These are phyloP conservation scores for Hericium alpestre DNA, from an alignment of 768 basidiomycete genomes.

Conservation along the genomic window DNA sequence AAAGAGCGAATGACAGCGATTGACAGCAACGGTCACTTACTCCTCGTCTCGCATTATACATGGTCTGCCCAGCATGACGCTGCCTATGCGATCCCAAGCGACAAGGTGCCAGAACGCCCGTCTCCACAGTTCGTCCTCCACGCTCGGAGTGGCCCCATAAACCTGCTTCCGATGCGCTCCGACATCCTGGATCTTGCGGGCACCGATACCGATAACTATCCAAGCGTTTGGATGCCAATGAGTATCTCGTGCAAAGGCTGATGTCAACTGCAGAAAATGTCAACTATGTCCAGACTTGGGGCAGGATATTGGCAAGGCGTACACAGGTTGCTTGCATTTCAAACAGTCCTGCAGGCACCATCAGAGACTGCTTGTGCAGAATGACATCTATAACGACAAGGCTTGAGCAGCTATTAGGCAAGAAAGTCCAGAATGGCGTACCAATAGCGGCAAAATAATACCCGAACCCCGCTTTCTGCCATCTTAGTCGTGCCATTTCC, in stretches of 20 bases:
- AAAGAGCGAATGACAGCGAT: background rate
- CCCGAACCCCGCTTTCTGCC: constrained; percentile 48
- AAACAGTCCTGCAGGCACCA: constrained; percentile 48
- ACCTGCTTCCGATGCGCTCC: constrained; percentile 35
- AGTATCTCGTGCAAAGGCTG: constrained; percentile 36
- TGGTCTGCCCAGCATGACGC: constrained; percentile 43
- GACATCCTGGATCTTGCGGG: constrained; percentile 47
- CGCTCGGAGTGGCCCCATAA: constrained; percentile 18
- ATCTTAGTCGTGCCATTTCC: constrained; percentile 26
- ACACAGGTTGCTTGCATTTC: constrained; percentile 51
- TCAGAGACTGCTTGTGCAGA: constrained; percentile 36
- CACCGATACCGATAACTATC: constrained; percentile 30
- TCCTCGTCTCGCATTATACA: constrained; percentile 56
- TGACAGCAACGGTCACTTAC: constrained; percentile 28
- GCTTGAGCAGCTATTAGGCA: constrained; percentile 2
- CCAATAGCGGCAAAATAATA: constrained; percentile 51
- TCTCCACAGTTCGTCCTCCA: constrained; percentile 42
- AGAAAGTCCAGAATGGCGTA: constrained; percentile 17
- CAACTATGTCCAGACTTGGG: background rate
- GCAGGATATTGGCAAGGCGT: constrained; percentile 5
- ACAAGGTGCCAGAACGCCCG: constrained; percentile 48
- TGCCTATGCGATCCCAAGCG: constrained; percentile 46
- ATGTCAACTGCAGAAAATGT: constrained; percentile 30
- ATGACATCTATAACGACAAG: constrained; percentile 34
- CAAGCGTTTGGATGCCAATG: constrained; percentile 32